Base-by-base conservation (phyloP, 257 asterid species). In the Solanum boliviense region DNA sequence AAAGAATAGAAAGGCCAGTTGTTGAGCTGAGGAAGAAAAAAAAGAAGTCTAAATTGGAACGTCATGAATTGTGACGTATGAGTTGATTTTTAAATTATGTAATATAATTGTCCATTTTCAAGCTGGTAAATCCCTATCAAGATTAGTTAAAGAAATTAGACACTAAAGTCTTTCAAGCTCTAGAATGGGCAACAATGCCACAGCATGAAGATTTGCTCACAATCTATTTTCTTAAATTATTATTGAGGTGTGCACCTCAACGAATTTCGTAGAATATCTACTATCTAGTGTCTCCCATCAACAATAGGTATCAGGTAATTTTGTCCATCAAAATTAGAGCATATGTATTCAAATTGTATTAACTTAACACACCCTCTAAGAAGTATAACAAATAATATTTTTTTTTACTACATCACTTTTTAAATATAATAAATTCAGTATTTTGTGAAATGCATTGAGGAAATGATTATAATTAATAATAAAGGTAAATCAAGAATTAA, bases 301-400 rank as follows among this genome's bases (percentile, higher is more conserved):
- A 15, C 1, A 5, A 48, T 0, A 48, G 0, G 0, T 48, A 48
- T 48, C 60, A 48, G 1, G 0, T 52, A 52, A 52, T 0, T 52
- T 0, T 52, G 0, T 52, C 0, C n/a, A 52, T 6, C 9, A 52
- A 52, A 52, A 2, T 1, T 52, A 52, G 0, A 18, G 5, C 1
- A 13, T 0, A 16, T 9, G 16, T 4, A 21, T 23, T 31, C 2
- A 72, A 72, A n/a, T 71, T 70, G 9, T 70, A 29, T 70, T 70
- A 70, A 31, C 39, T 48, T 48, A 7, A 48, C 60, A 48, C 60
- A 48, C 20, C 60, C 60, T 48, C 21, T 48, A 48, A 48, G 21
- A 48, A 48, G 60, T 48, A 48, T 15, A 48, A 48, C 3, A 48
- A 48, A 48, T 48, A 2, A 15, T 1, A 13, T 41, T 1, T 0